Conservation (phyloP, 768 basidiomycete genomes). For the Serpula lacrymans region DNA sequence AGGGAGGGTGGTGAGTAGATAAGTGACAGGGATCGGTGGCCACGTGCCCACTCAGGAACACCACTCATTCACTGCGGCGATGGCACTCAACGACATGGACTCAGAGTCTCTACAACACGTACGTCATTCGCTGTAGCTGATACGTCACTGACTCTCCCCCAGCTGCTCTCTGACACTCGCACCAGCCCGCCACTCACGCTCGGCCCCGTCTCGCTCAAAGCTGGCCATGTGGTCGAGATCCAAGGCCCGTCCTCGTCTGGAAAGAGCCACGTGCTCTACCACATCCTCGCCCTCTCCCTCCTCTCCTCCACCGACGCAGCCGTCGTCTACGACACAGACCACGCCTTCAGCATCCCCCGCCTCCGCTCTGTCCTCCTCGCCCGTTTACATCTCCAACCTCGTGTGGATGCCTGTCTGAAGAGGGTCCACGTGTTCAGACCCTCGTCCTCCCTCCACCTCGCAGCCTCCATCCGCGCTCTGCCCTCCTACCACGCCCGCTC, state of each 20-base stretch:
- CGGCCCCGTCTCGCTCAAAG: conserved; percentile 15
- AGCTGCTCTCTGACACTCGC: conserved; percentile 34
- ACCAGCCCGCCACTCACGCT: conserved; percentile 1
- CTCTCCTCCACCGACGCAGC: conserved; percentile 49
- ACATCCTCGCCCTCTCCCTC: conserved; percentile 57
- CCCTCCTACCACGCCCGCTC: conserved; percentile 47
- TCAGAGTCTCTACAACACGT: conserved; percentile 34
- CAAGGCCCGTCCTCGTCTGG: conserved; percentile 74
- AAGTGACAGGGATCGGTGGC: too few relatives aligned
- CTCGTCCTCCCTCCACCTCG: conserved; percentile 63
- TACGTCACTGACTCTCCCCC: conserved; percentile 10
- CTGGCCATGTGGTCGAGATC: conserved; percentile 70
- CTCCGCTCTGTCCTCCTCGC: conserved; percentile 49
- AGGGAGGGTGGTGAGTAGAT: too few relatives aligned
- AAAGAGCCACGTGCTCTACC: conserved; percentile 76
- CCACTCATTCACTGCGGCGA: too few relatives aligned
- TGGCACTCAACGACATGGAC: conserved; percentile 31
- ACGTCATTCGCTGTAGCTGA: conserved; percentile 11
- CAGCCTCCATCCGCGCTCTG: conserved; percentile 59
- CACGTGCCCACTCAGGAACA: too few relatives aligned
- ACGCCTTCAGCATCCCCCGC: conserved; percentile 55
- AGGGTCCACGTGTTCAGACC: conserved; percentile 70
- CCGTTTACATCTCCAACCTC: conserved; percentile 38
- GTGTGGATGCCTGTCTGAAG: conserved; percentile 39
- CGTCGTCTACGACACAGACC: conserved; percentile 69